Percentiles rank a stretch among this genome's conserved stretches.
Evolutionary conservation across 345 rosid species (phyloP).

Genomic region (Schrenkiella parvula): DNA sequence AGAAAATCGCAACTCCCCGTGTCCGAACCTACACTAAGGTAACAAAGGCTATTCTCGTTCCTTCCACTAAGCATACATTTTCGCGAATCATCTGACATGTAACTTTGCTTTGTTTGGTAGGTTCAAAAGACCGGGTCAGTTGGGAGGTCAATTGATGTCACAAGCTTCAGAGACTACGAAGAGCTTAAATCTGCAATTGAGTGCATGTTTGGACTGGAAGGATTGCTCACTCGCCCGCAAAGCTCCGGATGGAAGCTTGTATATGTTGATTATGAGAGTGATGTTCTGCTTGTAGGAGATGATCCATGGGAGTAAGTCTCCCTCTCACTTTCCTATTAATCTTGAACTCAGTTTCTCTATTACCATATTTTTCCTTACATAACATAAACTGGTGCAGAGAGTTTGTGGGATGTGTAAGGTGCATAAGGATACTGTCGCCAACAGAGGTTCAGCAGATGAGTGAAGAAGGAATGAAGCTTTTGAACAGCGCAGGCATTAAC

Average conservation of each 20-base stretch:
- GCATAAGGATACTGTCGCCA: conserved; percentile 95
- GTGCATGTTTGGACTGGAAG: conserved; percentile 92
- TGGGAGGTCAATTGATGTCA: conserved; percentile 93
- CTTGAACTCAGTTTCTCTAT: not conserved
- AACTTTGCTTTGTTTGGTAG: conserved; percentile 34
- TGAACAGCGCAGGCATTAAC: conserved; percentile 58
- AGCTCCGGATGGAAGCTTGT: conserved; percentile 94
- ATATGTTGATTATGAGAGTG: conserved; percentile 93
- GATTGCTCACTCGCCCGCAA: conserved; percentile 70
- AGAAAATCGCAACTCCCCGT: conserved; percentile 65
- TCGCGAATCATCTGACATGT: not conserved
- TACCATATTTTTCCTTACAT: not conserved
- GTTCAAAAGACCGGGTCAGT: conserved; percentile 98
- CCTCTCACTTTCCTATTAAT: not conserved
- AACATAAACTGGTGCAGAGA: conserved; percentile 46
- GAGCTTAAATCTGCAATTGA: conserved; percentile 85
- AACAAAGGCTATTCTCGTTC: not conserved
- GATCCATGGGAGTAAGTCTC: conserved; percentile 97
- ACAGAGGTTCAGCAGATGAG: conserved; percentile 98
- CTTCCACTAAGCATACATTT: not conserved
- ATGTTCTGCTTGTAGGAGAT: conserved; percentile 94
- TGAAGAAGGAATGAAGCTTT: conserved; percentile 97
- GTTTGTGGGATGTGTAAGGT: conserved; percentile 93
- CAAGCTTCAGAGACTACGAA: conserved; percentile 70
- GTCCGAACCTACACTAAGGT: conserved; percentile 95